Conservation (phyloP, 306 rosid genomes). For the Trichosanthes truncata region DNA sequence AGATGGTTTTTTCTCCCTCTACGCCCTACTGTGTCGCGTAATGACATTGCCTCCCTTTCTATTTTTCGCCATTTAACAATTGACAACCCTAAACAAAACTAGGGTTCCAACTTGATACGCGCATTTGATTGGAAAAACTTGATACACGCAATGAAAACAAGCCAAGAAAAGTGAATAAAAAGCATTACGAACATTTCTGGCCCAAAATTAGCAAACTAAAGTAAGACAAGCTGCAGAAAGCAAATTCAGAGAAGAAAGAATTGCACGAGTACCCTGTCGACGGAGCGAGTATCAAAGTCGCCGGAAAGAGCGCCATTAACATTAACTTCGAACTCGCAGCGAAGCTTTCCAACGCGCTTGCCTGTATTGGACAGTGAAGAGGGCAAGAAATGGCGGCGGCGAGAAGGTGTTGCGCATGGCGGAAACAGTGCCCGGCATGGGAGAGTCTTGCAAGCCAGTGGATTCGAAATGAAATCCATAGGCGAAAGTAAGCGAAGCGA, state of each 20-base stretch:
- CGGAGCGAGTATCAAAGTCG: constrained; percentile 63
- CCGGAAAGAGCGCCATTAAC: constrained; percentile 65
- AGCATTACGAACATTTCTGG: neutral
- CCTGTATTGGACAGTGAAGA: constrained; percentile 16
- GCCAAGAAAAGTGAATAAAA: neutral
- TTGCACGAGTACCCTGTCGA: constrained; percentile 51
- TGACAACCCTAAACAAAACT: neutral
- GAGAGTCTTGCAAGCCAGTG: constrained; percentile 19
- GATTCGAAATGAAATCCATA: constrained; percentile 32
- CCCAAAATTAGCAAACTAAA: neutral
- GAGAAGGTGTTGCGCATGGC: neutral
- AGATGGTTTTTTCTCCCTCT: neutral
- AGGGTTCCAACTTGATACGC: neutral
- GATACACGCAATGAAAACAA: neutral
- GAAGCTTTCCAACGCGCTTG: constrained; percentile 34
- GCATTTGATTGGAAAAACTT: neutral
- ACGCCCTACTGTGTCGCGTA: neutral
- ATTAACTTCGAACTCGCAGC: constrained; percentile 57
- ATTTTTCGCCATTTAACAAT: neutral
- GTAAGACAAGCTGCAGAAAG: neutral
- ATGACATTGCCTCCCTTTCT: neutral
- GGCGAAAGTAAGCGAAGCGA: neutral
- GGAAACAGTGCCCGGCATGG: constrained; percentile 11
- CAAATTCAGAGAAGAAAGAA: neutral
- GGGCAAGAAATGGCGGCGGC: constrained; percentile 11